phyloP scores from a whole-genome alignment of 495 filamentous ascomycete species.

The Cercophora scortea region DNA sequence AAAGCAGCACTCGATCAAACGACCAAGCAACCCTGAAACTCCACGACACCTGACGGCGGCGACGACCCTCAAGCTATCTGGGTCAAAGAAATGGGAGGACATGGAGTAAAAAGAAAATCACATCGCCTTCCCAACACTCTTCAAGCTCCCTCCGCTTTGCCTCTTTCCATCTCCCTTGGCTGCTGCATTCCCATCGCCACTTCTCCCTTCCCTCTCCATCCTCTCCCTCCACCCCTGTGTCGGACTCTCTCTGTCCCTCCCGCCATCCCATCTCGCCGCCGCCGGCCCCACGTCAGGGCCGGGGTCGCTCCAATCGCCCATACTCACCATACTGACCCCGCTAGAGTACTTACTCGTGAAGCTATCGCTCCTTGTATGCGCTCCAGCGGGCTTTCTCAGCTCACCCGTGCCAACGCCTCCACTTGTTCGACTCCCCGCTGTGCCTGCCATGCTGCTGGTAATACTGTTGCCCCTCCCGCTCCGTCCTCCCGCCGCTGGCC shows the following conservation, averaged over 20 bases:
- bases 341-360: slow-evolving; percentile 40
- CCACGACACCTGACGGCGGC: too few relatives aligned
- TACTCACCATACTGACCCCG: slow-evolving; percentile 32
- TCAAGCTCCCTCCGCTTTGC: slow-evolving; percentile 16
- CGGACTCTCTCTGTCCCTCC: slow-evolving; percentile 20
- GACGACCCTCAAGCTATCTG: too few relatives aligned
- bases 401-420: not conserved
- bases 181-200: not conserved
- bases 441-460: slow-evolving; percentile 2
- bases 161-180: slow-evolving; percentile 1
- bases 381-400: slow-evolving; percentile 4
- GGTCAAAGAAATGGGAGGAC: too few relatives aligned
- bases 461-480: slow-evolving; percentile 9
- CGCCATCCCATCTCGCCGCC: slow-evolving; percentile 15
- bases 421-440: not conserved
- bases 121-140: slow-evolving; percentile 34
- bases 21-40: slow-evolving; percentile 7
- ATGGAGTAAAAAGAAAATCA: slow-evolving; percentile 11
- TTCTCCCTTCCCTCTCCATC: slow-evolving; percentile 2
- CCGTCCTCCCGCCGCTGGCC: slow-evolving; percentile 9
- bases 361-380: slow-evolving; percentile 24
- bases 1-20: too few relatives aligned
- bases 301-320: slow-evolving; percentile 44
- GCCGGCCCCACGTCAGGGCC: slow-evolving; percentile 43
- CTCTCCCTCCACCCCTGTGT: slow-evolving; percentile 15